Conservation (phyloP, 768 basidiomycete species). For the Podaxis mareebaensis region DNA sequence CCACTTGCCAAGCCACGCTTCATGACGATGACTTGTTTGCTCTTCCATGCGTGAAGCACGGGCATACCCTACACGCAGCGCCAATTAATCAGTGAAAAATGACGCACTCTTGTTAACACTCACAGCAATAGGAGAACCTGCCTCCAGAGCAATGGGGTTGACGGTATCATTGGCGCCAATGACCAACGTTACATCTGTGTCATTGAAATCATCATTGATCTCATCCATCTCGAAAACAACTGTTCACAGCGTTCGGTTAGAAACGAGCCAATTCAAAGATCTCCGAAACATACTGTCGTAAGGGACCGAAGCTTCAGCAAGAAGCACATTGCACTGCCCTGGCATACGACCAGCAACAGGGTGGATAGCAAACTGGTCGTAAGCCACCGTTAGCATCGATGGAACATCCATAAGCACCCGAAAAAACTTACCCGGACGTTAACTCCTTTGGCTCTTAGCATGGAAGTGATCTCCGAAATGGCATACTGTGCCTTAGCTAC, state of each 20-base stretch:
- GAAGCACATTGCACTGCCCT: constrained; percentile 88
- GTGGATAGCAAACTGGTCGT: constrained; percentile 70
- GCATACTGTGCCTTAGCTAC: constrained; percentile 89
- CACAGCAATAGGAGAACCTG: constrained; percentile 81
- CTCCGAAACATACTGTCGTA: constrained; percentile 67
- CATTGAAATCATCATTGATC: constrained; percentile 89
- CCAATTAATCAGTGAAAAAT: neutral
- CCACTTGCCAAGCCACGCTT: constrained; percentile 89
- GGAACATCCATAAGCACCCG: neutral
- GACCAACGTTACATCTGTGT: constrained; percentile 88
- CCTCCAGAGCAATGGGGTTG: constrained; percentile 86
- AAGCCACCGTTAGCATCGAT: neutral
- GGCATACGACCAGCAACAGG: constrained; percentile 94
- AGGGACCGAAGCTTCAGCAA: constrained; percentile 88
- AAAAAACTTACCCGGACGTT: constrained; percentile 58
- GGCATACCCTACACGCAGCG: constrained; percentile 68
- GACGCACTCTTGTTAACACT: constrained; percentile 15
- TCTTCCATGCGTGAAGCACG: constrained; percentile 91
- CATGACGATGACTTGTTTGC: constrained; percentile 91
- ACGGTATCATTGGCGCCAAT: constrained; percentile 94
- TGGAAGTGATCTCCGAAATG: constrained; percentile 71
- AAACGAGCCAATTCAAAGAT: neutral
- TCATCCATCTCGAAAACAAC: constrained; percentile 94
- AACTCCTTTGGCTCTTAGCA: constrained; percentile 71
- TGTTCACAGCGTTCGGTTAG: constrained; percentile 28